phyloP scores from a whole-genome alignment of 23 red algal genomes.

The Gracilaria gracilis region DNA sequence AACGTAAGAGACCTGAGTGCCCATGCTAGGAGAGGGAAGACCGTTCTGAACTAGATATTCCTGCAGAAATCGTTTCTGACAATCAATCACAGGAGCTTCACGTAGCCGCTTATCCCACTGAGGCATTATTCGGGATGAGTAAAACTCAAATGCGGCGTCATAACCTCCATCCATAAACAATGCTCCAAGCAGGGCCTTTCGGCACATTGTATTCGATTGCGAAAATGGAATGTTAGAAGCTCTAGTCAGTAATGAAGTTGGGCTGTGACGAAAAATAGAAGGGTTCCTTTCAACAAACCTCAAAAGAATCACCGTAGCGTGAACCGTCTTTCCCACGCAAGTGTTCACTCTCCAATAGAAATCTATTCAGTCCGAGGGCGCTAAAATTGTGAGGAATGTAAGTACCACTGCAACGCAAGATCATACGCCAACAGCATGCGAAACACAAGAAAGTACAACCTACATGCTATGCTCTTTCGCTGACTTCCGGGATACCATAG shows the following conservation, averaged over 20 bases:
- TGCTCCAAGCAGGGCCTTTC: slow-evolving; percentile 47
- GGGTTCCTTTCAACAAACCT: slow-evolving; percentile 36
- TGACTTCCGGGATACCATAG: slow-evolving; percentile 27
- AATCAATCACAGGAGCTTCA: background rate
- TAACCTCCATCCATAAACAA: slow-evolving; percentile 59
- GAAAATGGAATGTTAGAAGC: background rate
- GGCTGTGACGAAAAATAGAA: background rate
- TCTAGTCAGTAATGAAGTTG: background rate
- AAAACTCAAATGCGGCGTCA: slow-evolving; percentile 40
- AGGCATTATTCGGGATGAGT: slow-evolving; percentile 35
- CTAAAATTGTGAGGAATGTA: background rate
- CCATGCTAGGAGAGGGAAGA: slow-evolving; percentile 20
- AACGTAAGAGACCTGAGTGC: slow-evolving; percentile 33
- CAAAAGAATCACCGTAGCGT: slow-evolving; percentile 59
- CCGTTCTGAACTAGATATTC: slow-evolving; percentile 42
- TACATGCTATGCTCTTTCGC: background rate
- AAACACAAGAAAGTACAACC: background rate
- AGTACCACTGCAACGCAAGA: background rate
- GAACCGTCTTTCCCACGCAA: slow-evolving; percentile 49
- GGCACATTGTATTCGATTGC: too few relatives aligned
- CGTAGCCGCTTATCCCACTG: background rate
- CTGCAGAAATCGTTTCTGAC: slow-evolving; percentile 34
- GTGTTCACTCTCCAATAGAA: slow-evolving; percentile 4
- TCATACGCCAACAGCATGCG: background rate
- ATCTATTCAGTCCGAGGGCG: slow-evolving; percentile 33